A percentile compares a stretch with the other conserved stretches of the same genome.
These are phyloP conservation scores for Pelargonium cotyledonis DNA, from an alignment of 441 rosid genomes.

Conservation along the genomic window DNA sequence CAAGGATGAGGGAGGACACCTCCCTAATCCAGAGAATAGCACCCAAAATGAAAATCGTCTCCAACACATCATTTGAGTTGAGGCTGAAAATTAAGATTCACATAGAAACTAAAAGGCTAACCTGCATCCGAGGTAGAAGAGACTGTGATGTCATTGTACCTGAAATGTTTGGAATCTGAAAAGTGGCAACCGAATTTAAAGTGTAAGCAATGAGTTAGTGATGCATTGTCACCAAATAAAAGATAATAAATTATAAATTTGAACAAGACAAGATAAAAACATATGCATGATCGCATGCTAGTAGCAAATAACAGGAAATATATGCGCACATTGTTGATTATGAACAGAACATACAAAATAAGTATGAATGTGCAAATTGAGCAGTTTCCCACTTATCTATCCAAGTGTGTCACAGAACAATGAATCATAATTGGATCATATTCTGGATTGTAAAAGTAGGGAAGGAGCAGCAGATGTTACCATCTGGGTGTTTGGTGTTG, in stretches of 20 bases:
- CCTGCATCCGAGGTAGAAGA: slow-evolving; percentile 72
- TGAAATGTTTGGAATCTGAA: slow-evolving; percentile 82
- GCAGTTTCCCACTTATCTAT: not conserved
- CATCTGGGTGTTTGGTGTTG: slow-evolving; percentile 75
- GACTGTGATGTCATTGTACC: slow-evolving; percentile 71
- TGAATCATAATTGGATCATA: not conserved
- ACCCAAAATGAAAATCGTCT: not conserved
- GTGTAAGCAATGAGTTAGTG: slow-evolving; percentile 5
- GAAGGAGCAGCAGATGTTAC: slow-evolving; percentile 33
- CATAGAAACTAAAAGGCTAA: slow-evolving; percentile 20
- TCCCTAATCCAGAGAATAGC: not conserved
- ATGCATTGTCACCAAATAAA: slow-evolving; percentile 12
- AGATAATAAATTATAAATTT: slow-evolving; percentile 4
- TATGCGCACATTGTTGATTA: not conserved
- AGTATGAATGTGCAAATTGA: not conserved
- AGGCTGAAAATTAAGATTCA: slow-evolving; percentile 1
- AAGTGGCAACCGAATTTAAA: slow-evolving; percentile 12
- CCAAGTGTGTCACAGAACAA: too few relatives aligned
- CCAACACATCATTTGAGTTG: not conserved
- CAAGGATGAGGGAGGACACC: not conserved
- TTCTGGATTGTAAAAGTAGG: slow-evolving; percentile 16
- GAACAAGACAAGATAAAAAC: slow-evolving; percentile 4
- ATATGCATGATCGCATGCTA: not conserved
- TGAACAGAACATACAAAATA: not conserved
- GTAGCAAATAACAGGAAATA: not conserved